Percentiles rank a stretch among this genome's conserved stretches.
Evolutionary conservation across 768 basidiomycete species (phyloP).

Genomic region (Auriscalpium microsporum): DNA sequence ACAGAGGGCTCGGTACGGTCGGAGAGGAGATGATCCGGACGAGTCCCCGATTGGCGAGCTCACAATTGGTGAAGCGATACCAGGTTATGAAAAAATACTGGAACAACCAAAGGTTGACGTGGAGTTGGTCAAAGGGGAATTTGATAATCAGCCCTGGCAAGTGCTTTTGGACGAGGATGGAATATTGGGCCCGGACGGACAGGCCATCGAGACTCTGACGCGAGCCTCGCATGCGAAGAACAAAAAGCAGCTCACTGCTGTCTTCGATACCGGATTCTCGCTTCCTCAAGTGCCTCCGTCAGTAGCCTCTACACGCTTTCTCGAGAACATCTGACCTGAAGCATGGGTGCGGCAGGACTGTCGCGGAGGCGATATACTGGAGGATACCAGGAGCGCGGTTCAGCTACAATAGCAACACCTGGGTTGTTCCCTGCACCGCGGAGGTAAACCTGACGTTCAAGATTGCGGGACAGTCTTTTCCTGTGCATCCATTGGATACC

Average conservation of each 20-base stretch:
- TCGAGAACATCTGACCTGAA: neutral
- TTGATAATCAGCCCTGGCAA: conserved; percentile 25
- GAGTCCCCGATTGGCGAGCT: conserved; percentile 22
- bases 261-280: conserved; percentile 66
- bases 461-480: conserved; percentile 47
- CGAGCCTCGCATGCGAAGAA: conserved; percentile 24
- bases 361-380: conserved; percentile 55
- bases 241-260: conserved; percentile 45
- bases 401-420: conserved; percentile 39
- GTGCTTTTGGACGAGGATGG: conserved; percentile 23
- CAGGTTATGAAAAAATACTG: conserved; percentile 21
- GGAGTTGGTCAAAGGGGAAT: neutral
- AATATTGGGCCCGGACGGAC: conserved; percentile 28
- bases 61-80: conserved; percentile 22
- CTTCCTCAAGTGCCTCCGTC: conserved; percentile 52
- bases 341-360: conserved; percentile 23
- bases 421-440: conserved; percentile 54
- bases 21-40: conserved; percentile 16
- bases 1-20: too few relatives aligned
- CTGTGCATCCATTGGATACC: conserved; percentile 61
- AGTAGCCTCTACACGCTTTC: conserved; percentile 7
- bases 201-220: conserved; percentile 18
- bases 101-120: conserved; percentile 22
- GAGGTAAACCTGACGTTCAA: conserved; percentile 59
- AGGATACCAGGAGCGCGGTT: conserved; percentile 43